Evolutionary conservation across 371 early-diverging fungal genomes (phyloP).

Genomic region (Homolaphlyctis polyrhiza): DNA sequence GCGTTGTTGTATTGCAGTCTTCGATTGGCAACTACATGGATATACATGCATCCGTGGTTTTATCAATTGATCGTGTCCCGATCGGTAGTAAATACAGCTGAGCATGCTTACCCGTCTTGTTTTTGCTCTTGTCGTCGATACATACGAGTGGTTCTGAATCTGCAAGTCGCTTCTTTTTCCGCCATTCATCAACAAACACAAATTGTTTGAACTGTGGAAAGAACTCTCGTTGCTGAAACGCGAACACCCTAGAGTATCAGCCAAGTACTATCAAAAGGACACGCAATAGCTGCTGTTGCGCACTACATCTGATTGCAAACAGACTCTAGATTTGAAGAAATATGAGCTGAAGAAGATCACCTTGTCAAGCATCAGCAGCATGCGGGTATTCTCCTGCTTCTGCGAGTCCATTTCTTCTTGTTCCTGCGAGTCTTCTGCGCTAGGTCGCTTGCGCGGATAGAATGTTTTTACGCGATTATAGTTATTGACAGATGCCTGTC

Average conservation of each 20-base stretch:
- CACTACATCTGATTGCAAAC: too few species aligned
- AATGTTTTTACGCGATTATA: constrained; percentile 30
- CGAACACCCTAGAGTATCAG: background rate
- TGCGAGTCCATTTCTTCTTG: constrained; percentile 25
- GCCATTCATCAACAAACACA: constrained; percentile 37
- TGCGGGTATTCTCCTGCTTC: constrained; percentile 17
- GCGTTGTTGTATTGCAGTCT: constrained; percentile 3
- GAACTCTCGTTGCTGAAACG: background rate
- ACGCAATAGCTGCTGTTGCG: background rate
- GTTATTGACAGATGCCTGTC: constrained; percentile 3
- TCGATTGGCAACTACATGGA: background rate
- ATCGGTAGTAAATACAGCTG: background rate
- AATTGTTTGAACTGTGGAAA: constrained; percentile 8
- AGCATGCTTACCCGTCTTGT: constrained; percentile 5
- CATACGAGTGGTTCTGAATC: constrained; percentile 30
- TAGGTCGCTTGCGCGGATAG: constrained; percentile 15
- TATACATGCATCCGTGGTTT: background rate
- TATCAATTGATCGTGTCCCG: background rate
- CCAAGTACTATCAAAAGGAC: too few species aligned
- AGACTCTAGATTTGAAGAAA: background rate
- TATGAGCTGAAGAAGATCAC: too few species aligned
- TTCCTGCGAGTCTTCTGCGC: constrained; percentile 18
- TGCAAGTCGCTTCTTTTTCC: constrained; percentile 23
- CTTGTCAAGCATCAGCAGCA: constrained; percentile 29
- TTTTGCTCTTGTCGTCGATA: constrained; percentile 19